Evolutionary conservation across 768 basidiomycete genomes (phyloP).

Genomic region (Lentinula guzmanii): DNA sequence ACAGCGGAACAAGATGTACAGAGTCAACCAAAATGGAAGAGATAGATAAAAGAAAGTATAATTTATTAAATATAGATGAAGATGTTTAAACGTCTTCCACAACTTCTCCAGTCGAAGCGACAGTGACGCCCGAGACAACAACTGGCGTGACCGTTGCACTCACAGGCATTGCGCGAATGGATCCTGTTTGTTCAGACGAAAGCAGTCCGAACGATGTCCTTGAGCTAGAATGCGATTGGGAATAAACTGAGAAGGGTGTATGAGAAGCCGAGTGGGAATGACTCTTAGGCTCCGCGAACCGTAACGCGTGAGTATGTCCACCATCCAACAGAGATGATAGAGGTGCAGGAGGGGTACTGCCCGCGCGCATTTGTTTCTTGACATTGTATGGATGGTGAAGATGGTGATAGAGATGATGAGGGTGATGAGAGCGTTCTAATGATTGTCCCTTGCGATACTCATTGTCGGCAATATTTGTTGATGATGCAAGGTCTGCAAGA

Average conservation of each 20-base stretch:
- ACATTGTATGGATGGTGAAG: background rate
- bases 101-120: background rate
- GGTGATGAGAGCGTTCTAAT: background rate
- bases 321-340: background rate
- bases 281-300: background rate
- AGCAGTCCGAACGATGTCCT: background rate
- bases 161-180: background rate
- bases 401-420: background rate
- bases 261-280: constrained; percentile 1
- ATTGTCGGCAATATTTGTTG: background rate
- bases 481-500: background rate
- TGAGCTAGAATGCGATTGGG: background rate
- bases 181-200: background rate
- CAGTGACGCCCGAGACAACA: background rate
- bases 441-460: background rate
- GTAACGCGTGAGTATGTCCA: background rate
- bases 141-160: background rate
- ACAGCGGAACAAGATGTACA: background rate
- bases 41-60: background rate
- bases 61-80: background rate
- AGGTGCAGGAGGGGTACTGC: constrained; percentile 2
- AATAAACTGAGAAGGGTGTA: background rate
- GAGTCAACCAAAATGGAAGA: background rate
- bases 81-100: background rate
- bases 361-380: background rate